These are phyloP conservation scores for Nissolia schottii DNA, from an alignment of 306 rosid species.

Conservation along the genomic window DNA sequence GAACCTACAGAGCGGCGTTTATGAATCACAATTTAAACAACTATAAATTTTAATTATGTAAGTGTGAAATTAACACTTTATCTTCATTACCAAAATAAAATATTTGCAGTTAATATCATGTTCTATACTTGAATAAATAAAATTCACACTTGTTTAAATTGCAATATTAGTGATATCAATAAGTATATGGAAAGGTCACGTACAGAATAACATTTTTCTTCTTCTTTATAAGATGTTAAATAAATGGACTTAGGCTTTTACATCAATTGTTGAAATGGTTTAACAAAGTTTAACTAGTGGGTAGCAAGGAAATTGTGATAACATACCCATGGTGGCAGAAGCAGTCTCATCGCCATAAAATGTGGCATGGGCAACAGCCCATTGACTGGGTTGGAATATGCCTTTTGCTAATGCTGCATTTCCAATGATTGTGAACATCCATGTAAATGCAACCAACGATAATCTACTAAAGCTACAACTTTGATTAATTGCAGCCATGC, in stretches of 20 bases:
- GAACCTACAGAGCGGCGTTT: no score
- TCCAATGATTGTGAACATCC: constrained; percentile 23
- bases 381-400: constrained; percentile 50
- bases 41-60: no score
- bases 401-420: constrained; percentile 15
- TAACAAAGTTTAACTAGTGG: background rate
- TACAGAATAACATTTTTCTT: no score
- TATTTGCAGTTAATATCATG: no score
- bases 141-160: no score
- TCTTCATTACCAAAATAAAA: no score
- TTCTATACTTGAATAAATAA: no score
- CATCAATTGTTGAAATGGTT: background rate
- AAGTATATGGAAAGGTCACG: no score
- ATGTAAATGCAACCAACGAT: constrained; percentile 23
- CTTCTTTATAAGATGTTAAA: background rate
- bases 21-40: no score
- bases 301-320: background rate
- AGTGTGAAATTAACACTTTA: no score
- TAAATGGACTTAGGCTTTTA: background rate
- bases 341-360: constrained; percentile 91
- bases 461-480: constrained; percentile 25
- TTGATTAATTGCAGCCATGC: constrained; percentile 46
- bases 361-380: constrained; percentile 71
- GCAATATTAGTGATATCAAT: no score
- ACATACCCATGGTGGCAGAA: constrained; percentile 71